These are phyloP conservation scores for Myochromella boudieri DNA, from an alignment of 768 basidiomycete species.

Conservation along the genomic window DNA sequence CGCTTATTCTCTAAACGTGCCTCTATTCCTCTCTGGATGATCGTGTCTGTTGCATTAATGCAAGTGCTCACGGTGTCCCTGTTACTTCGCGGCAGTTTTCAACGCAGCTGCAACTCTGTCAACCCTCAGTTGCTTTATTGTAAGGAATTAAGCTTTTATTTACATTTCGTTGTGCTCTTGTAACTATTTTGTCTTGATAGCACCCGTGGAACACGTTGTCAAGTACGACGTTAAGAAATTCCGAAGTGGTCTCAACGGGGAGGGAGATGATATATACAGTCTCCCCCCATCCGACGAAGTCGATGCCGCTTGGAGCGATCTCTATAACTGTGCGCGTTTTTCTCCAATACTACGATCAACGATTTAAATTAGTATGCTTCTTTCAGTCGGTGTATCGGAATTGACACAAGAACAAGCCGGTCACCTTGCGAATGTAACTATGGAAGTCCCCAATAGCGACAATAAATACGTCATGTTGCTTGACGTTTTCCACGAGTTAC, in stretches of 20 bases:
- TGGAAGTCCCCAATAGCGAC: constrained; percentile 8
- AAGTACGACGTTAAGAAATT: constrained; percentile 14
- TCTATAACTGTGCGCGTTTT: constrained; percentile 9
- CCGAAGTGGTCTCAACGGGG: constrained; percentile 8
- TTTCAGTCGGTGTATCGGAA: constrained; percentile 10
- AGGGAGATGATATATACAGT: constrained; percentile 12
- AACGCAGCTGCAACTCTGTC: no score
- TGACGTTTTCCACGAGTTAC: constrained; percentile 13
- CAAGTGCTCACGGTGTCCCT: no score
- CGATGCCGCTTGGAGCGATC: constrained; percentile 9
- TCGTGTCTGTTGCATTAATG: no score
- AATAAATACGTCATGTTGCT: constrained; percentile 9
- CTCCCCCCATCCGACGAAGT: constrained; percentile 12
- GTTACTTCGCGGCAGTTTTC: no score
- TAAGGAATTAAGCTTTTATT: no score
- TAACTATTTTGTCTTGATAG: no score
- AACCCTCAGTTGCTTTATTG: no score
- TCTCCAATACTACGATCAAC: neutral
- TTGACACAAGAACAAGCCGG: constrained; percentile 6
- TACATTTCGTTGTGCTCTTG: no score
- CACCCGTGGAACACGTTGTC: constrained; percentile 3
- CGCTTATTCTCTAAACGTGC: no score
- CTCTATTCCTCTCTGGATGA: no score
- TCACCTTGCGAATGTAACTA: constrained; percentile 9
- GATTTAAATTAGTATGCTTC: neutral